Conservation (phyloP, 768 basidiomycete genomes). For the Chalciporus sphaerocephalus region DNA sequence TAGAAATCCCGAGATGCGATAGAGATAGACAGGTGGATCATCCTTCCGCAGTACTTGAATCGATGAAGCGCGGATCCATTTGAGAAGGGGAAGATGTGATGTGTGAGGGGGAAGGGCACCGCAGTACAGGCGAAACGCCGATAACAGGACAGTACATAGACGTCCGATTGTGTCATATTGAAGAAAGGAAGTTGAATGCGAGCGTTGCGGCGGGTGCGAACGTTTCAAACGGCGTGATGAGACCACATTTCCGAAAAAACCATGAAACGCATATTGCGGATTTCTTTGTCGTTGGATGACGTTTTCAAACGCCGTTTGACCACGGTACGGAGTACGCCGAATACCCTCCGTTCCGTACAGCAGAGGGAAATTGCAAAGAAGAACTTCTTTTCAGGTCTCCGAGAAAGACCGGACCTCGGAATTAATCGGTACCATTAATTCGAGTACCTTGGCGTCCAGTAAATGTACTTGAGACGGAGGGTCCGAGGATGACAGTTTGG, state of each 20-base stretch:
- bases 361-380: constrained; percentile 12
- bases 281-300: background rate
- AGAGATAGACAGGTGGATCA: constrained; percentile 7
- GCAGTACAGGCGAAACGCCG: constrained; percentile 6
- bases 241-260: constrained; percentile 2
- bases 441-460: background rate
- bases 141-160: too few relatives aligned
- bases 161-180: constrained; percentile 1
- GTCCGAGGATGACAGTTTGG: background rate
- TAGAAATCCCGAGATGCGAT: constrained; percentile 1
- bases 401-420: constrained; percentile 1
- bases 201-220: constrained; percentile 14
- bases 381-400: background rate
- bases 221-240: constrained; percentile 12
- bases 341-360: constrained; percentile 1
- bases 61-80: constrained; percentile 18
- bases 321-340: constrained; percentile 10
- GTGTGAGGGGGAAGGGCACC: background rate
- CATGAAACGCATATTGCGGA: constrained; percentile 7
- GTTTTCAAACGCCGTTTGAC: constrained; percentile 16
- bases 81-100: constrained; percentile 14
- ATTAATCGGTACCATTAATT: background rate
- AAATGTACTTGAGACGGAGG: background rate
- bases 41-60: constrained; percentile 2
- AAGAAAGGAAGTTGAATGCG: constrained; percentile 18